phyloP scores from a whole-genome alignment of 1,139 yeast species.

The Diutina neorugosa region DNA sequence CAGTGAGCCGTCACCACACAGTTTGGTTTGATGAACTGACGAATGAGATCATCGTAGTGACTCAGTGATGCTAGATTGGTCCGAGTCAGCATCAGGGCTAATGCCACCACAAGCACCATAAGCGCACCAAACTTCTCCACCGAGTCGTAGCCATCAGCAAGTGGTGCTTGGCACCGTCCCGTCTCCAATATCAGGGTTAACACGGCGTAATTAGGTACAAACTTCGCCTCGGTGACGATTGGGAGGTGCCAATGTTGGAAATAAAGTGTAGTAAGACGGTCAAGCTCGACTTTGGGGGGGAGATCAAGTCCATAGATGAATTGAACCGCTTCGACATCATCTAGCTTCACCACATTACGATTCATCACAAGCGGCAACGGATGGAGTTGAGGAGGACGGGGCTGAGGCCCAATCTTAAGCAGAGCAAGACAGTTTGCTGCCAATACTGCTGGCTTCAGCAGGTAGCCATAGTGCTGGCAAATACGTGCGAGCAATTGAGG shows the following conservation, averaged over 20 bases:
- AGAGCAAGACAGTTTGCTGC: constrained; percentile 64
- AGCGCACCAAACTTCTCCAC: constrained; percentile 52
- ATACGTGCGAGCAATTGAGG: constrained; percentile 60
- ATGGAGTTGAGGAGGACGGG: background rate
- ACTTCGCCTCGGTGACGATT: constrained; percentile 51
- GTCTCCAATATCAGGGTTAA: constrained; percentile 28
- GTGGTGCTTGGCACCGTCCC: constrained; percentile 7
- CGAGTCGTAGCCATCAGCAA: constrained; percentile 15
- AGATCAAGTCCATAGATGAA: constrained; percentile 28
- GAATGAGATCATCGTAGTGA: constrained; percentile 40
- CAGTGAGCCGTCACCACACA: constrained; percentile 44
- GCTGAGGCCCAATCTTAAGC: constrained; percentile 28
- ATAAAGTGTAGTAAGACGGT: constrained; percentile 44
- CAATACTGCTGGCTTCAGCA: constrained; percentile 52
- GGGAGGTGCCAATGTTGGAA: constrained; percentile 83
- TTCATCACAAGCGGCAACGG: constrained; percentile 9
- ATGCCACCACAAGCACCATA: constrained; percentile 42
- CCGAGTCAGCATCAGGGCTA: constrained; percentile 31
- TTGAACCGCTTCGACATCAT: constrained; percentile 23
- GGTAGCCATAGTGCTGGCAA: constrained; percentile 58
- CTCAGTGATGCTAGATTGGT: constrained; percentile 13
- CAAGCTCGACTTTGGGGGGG: constrained; percentile 39
- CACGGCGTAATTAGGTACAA: constrained; percentile 43
- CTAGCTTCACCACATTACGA: constrained; percentile 8
- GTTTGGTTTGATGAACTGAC: constrained; percentile 40